Percentiles rank a stretch among this genome's conserved stretches.
phyloP scores from a whole-genome alignment of 2,329 filamentous ascomycete genomes.

The Cordyceps cateniannulata region DNA sequence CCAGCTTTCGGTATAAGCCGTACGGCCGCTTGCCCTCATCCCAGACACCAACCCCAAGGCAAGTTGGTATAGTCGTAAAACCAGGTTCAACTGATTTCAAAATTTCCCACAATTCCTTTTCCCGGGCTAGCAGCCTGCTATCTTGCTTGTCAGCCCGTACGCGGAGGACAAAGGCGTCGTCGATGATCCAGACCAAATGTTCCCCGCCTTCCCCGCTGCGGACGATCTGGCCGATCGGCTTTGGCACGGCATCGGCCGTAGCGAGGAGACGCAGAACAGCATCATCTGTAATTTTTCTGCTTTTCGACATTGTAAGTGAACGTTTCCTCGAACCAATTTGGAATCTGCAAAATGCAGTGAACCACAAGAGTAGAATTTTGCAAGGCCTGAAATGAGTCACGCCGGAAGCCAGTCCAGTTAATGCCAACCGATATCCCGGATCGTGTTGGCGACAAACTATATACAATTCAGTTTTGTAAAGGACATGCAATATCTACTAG shows the following conservation, averaged over 20 bases:
- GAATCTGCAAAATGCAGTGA: neutral
- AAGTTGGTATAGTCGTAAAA: neutral
- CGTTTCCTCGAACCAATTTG: neutral
- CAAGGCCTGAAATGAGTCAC: neutral
- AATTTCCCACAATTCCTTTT: neutral
- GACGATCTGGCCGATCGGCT: neutral
- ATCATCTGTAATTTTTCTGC: neutral
- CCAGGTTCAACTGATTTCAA: neutral
- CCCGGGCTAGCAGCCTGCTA: neutral
- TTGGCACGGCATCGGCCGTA: neutral
- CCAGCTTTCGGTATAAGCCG: constrained; percentile 9
- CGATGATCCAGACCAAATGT: constrained; percentile 6
- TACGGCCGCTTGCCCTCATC: neutral
- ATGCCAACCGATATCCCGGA: too few relatives aligned
- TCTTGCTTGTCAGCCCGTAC: neutral
- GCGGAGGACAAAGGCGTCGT: constrained; percentile 6
- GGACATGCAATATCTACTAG: too few relatives aligned
- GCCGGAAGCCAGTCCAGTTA: neutral
- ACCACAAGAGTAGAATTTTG: neutral
- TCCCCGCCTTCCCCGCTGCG: constrained; percentile 11
- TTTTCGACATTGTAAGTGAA: neutral
- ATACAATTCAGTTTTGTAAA: too few relatives aligned
- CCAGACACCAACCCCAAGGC: neutral
- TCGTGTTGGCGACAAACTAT: too few relatives aligned
- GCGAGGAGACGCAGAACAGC: neutral